Evolutionary conservation across 2,329 filamentous ascomycete species (phyloP).

Genomic region (Ophiostoma sp.): DNA sequence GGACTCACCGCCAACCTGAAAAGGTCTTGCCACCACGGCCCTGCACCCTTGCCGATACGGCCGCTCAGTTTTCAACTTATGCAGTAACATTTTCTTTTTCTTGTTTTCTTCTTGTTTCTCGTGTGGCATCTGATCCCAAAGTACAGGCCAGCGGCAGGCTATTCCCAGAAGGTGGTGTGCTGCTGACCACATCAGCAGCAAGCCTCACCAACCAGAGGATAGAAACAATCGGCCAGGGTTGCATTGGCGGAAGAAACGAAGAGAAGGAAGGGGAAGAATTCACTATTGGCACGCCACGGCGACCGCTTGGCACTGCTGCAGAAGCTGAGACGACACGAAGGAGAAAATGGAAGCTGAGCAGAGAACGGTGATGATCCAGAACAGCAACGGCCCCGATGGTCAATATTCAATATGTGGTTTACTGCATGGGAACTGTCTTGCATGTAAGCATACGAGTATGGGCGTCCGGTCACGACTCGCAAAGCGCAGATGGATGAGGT

Average conservation of each 20-base stretch:
- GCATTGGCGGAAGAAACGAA: background rate
- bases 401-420: too few relatives aligned
- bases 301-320: background rate
- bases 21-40: too few relatives aligned
- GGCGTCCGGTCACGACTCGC: too few relatives aligned
- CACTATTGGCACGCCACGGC: background rate
- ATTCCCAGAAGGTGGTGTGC: background rate
- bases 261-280: background rate
- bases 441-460: too few relatives aligned
- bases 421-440: too few relatives aligned
- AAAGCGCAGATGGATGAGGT: background rate
- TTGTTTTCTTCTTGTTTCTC: background rate
- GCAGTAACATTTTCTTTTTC: background rate
- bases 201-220: background rate
- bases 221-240: conserved; percentile 3
- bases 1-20: too few relatives aligned
- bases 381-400: background rate
- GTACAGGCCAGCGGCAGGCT: background rate
- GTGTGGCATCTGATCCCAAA: background rate
- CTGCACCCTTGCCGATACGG: too few relatives aligned
- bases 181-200: background rate
- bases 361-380: background rate
- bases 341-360: background rate
- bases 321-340: background rate
- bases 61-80: background rate